Conservation (phyloP, 2,329 filamentous ascomycete genomes). For the Capronia americana region DNA sequence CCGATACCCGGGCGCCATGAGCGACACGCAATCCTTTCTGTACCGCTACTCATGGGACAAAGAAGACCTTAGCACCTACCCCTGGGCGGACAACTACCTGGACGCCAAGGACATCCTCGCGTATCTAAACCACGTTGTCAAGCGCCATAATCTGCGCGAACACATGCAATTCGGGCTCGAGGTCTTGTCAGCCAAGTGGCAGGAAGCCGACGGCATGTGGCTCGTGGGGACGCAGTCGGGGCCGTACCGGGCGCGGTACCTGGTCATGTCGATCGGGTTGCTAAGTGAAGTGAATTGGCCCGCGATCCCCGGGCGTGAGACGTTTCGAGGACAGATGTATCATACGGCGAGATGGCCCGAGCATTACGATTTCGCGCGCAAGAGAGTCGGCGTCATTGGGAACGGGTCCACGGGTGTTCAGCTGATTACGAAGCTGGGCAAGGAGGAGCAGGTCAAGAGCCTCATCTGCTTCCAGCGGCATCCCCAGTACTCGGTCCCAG, state of each 20-base stretch:
- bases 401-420: conserved; percentile 67
- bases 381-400: conserved; percentile 69
- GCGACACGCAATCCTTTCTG: conserved; percentile 52
- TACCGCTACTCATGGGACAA: conserved; percentile 56
- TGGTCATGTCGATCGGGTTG: conserved; percentile 57
- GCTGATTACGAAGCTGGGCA: conserved; percentile 63
- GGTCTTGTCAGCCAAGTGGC: conserved; percentile 45
- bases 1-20: conserved; percentile 48
- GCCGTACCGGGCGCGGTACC: conserved; percentile 48
- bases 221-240: conserved; percentile 48
- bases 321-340: conserved; percentile 64
- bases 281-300: conserved; percentile 66
- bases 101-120: conserved; percentile 48
- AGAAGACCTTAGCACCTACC: conserved; percentile 50
- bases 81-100: conserved; percentile 44
- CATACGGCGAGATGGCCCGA: conserved; percentile 67
- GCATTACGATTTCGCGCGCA: conserved; percentile 60
- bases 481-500: conserved; percentile 68
- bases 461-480: conserved; percentile 66
- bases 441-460: conserved; percentile 44
- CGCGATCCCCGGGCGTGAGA: conserved; percentile 63
- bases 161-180: conserved; percentile 52
- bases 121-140: conserved; percentile 57
- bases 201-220: conserved; percentile 50
- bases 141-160: conserved; percentile 47